Evolutionary conservation across 2,329 filamentous ascomycete species (phyloP), one percentile per base, ranked within the genome.

Genomic region (Arthrobotrys entomopaga): DNA sequence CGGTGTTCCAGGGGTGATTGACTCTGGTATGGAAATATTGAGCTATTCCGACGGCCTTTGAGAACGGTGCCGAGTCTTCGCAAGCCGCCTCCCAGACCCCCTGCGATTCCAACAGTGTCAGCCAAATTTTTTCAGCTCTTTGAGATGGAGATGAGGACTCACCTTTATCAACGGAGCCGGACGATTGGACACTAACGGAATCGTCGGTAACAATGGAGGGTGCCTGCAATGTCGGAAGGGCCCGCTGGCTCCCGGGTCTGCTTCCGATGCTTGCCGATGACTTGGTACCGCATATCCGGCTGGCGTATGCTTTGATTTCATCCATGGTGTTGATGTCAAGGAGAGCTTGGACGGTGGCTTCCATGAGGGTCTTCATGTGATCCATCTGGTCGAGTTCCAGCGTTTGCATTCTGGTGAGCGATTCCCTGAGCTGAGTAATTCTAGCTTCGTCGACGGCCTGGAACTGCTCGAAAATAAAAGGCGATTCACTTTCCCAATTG

Each of bases 401-500:
- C 0, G 95, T 99, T 81, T 96, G 90, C 78, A 94, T 91, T 79
- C 97, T 93, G 0, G 95, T 98, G 73, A 99, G 86, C 46, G 91
- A 87, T 81, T 98, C 94, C 75, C 94, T 90, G 71, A 99, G 85
- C 79, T 96, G 90, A 81, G 97, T 97, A 77, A 96, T 84, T 65
- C 95, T 88, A 78, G 87, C 89, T 83, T 99, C 95, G 80, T 99
- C 95, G 34, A 96, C 84, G 4, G 91, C 90, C 81, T 99, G 95
- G 24, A 99, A 87, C 74, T 90, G 91, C 82, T 99, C 95, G 80
- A 96, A 97, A 74, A 97, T 90, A 82, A 92, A 98, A 0, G 95
- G 95, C 13, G 95, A 92, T 81, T 97, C 93, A 0, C 92, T 93
- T 65, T 97, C 90, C 95, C 95, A 99, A 80, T 96, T 91, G 77